Base-by-base conservation (phyloP, 495 filamentous ascomycete genomes). In the Tetracladium setigerum region DNA sequence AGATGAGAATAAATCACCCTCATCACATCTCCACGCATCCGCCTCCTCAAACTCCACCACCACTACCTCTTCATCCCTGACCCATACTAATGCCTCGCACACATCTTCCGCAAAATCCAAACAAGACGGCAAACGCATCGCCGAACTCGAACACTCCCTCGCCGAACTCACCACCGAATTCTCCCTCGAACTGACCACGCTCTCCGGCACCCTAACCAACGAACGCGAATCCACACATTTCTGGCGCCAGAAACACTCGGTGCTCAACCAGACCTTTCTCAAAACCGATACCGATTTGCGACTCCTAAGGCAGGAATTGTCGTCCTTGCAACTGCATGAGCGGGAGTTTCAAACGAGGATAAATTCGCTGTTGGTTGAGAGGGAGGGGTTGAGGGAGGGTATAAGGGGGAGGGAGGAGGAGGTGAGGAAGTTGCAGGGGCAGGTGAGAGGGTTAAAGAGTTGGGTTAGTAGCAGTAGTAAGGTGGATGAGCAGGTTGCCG, bases 391-490 rank as follows among this genome's bases (percentile, higher is more conserved):
- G 44, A 59, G 67, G 16, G 65, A 70, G 32, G 63, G 61, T 10
- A 15, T 70, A 27, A 48, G 57, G 13, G 61, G 57, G 38, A 63
- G 64, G 14, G 72, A 77, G 30, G 60, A 66, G 15, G 67, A 74
- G 57, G 63, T 73, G 38, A 47, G 52, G 9, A 54, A 61, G 40
- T 55, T 77, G 33, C 62, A 63, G 48, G 52, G 59, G 17, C 73
- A 78, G 54, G 65, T 78, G 7, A 56, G 65, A 30, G 76, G 73
- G 31, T 56, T 79, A 30, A 79, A 79, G 62, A 68, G 72, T 50
- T 78, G 67, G 61, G 74, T 79, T 31, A 77, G 73, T 53, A 66
- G 63, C 15, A 71, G 59, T 47, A 71, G 70, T 31, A 66, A 63
- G 40, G 47, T 64, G 43, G 66, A 70, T 36, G 69, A 58, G 35